Conservation (phyloP, 2,329 filamentous ascomycete species). For the Apiospora rasikravindrae region DNA sequence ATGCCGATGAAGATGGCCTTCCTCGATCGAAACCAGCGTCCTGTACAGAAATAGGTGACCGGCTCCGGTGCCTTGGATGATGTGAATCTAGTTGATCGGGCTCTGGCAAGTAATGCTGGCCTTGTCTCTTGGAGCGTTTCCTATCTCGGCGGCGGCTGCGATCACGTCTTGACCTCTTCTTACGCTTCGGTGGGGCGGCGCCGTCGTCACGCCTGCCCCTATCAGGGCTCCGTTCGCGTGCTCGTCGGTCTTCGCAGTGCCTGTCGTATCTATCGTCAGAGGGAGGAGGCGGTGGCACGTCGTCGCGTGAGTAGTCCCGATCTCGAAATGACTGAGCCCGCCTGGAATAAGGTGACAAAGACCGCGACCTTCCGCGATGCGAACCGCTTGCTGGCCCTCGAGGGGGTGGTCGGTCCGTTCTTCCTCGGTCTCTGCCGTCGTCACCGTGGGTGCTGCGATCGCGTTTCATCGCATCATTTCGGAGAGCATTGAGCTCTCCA, state of each 20-base stretch:
- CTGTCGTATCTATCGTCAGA: conserved; percentile 41
- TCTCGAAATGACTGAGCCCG: conserved; percentile 31
- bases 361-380: conserved; percentile 30
- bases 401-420: conserved; percentile 31
- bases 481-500: conserved; percentile 28
- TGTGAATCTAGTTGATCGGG: conserved; percentile 30
- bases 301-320: conserved; percentile 32
- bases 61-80: conserved; percentile 32
- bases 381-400: conserved; percentile 28
- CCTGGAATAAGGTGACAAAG: conserved; percentile 32
- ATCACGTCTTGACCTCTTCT: conserved; percentile 49
- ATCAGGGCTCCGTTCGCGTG: conserved; percentile 45
- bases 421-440: conserved; percentile 41
- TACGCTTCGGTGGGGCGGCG: conserved; percentile 39
- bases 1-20: conserved; percentile 25
- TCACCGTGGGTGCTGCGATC: conserved; percentile 42
- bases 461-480: conserved; percentile 49
- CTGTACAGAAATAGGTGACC: conserved; percentile 32
- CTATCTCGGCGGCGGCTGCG: conserved; percentile 38
- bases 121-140: conserved; percentile 30
- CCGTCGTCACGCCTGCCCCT: conserved; percentile 43
- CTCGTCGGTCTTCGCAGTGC: conserved; percentile 41
- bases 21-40: conserved; percentile 31
- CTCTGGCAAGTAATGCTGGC: conserved; percentile 23
- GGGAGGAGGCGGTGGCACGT: conserved; percentile 24